Evolutionary conservation across 2,329 filamentous ascomycete genomes (phyloP), one percentile per base, ranked within the genome.

Genomic region (Corinectria fuckeliana): DNA sequence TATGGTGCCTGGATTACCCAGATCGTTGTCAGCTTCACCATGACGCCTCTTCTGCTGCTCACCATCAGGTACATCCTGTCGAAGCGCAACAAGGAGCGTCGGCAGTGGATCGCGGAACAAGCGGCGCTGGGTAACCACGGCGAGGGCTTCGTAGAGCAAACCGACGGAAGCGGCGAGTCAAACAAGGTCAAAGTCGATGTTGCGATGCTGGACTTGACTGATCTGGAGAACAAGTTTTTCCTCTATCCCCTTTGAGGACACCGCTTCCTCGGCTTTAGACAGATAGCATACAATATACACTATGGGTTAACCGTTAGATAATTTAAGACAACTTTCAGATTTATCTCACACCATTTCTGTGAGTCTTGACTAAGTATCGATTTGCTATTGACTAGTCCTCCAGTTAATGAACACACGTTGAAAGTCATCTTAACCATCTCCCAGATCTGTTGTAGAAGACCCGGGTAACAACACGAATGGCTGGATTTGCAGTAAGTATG

Each of bases 161-260:
- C 20, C 9, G 56, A 60, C 2, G 64, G 50, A 2, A 53, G 54
- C 34, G 63, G 50, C n/a, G 53, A 64, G 30, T 49, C 54, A 4
- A 42, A 62, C 30, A 62, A 64, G 34, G 61, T 64, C 25, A 63
- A 66, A 47, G 64, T 66, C 3, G 64, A 64, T 26, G 54, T 66
- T 21, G 63, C 64, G 1, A 65, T 66, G 52, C 26, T 66, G 16
- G 64, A 66, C 53, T 51, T 66, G 32, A 66, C 63, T 5, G 63
- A 66, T 58, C 21, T 66, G n/a, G 63, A 66, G 52, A 66, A 66
- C 20, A 66, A 66, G 47, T 66, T 56, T 38, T 63, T 62, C 26
- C 47, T 63, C 23, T 63, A 63, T 21, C 54, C 60, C 20, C 58
- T 63, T 4, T 61, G 47, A 38, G 32, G 9, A 18, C 32, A 18